Evolutionary conservation across 2,329 filamentous ascomycete genomes (phyloP), one percentile per base, ranked within the genome.

Genomic region (Pseudofabraea citricarpa): DNA sequence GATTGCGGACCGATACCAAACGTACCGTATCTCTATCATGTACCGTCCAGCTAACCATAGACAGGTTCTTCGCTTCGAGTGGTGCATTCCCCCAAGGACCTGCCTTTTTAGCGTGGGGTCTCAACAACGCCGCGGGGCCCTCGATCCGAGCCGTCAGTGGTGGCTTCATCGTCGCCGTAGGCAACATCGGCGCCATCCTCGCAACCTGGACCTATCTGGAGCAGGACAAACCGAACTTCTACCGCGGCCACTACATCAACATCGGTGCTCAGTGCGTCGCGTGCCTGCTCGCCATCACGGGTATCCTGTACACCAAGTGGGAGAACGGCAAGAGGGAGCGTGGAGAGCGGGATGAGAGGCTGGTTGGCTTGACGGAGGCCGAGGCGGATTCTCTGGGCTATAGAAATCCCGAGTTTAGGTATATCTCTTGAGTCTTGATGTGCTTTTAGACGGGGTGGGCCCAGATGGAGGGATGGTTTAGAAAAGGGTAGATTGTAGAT

Each of bases 51-150:
- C 24, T 27, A 27, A 27, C 24, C 13, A 27, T 8, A 7, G 24
- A 7, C 24, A 27, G 24, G n/a, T 70, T 69, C 56, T 55, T 70
- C 36, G 66, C 67, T 39, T 63, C 65, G 5, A 56, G 62, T 3
- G 69, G 69, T 18, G 67, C 66, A 0, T 71, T 71, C 51, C 68
- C 69, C 1, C 66, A 66, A 36, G 69, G 69, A 12, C 69, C 69
- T 2, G 65, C 64, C 0, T 72, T 70, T 52, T 54, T 73, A 12
- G 60, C 64, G 4, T 72, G 69, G 69, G 67, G 64, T 2, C 54
- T 71, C 35, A 72, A 73, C 50, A 73, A 72, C 36, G 64, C 69
- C 0, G 65, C 66, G 1, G 69, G 70, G 1, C 68, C 69, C 1
- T 65, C 66, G 19, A 50, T 72, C 1, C 61, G 70, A 24, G 69